Percentiles rank a stretch among this genome's conserved stretches.
phyloP scores from a whole-genome alignment of 257 asterid species.

The Eucommia ulmoides region DNA sequence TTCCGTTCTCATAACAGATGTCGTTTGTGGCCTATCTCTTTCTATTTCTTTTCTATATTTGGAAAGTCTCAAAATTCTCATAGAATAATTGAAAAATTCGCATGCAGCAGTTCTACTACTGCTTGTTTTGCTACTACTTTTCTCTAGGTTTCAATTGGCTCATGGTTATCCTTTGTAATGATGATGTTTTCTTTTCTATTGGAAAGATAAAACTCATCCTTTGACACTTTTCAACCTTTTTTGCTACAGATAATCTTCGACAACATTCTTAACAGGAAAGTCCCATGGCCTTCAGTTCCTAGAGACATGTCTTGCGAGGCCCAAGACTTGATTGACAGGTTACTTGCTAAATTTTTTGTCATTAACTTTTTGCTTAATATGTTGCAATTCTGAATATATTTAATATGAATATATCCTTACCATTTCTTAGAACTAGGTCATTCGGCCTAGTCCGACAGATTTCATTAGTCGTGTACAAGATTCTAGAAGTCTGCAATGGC shows the following conservation, averaged over 20 bases:
- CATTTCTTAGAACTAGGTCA: not conserved
- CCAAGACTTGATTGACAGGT: conserved; percentile 87
- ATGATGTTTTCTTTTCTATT: not conserved
- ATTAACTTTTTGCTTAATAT: not conserved
- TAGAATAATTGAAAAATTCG: no score
- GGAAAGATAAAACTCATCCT: not conserved
- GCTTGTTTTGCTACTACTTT: no score
- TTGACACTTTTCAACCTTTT: conserved; percentile 14
- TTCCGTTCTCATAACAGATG: no score
- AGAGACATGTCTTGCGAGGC: conserved; percentile 63
- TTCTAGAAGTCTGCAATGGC: not conserved
- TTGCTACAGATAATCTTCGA: conserved; percentile 62
- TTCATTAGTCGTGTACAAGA: not conserved
- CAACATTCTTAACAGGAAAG: conserved; percentile 73
- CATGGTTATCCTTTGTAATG: no score
- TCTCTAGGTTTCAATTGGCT: no score
- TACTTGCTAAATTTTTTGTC: conserved; percentile 8
- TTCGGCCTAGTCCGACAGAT: not conserved
- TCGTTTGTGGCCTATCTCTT: no score
- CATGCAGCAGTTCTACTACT: no score
- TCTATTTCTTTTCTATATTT: no score
- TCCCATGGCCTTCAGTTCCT: conserved; percentile 91
- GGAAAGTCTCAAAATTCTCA: no score
- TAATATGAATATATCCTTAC: not conserved
- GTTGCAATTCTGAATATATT: not conserved